These are phyloP conservation scores for Polyporus arcularius DNA, from an alignment of 768 basidiomycete species.

Conservation along the genomic window DNA sequence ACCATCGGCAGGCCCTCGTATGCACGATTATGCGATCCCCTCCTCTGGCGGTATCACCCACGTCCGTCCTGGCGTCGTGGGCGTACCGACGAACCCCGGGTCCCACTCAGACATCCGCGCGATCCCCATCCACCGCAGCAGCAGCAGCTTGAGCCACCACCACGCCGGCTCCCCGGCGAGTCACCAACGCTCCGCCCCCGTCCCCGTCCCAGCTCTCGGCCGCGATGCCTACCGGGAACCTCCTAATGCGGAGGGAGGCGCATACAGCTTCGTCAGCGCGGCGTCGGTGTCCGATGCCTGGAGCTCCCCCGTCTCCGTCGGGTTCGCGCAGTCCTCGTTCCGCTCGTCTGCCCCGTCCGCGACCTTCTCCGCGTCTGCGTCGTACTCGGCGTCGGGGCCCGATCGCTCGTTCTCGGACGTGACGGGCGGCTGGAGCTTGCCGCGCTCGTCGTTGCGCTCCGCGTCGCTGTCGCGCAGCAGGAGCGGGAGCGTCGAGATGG, in stretches of 20 bases:
- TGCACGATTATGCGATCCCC: conserved; percentile 67
- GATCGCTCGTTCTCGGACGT: conserved; percentile 26
- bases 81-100: conserved; percentile 34
- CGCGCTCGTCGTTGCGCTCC: conserved; percentile 49
- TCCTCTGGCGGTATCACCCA: conserved; percentile 50
- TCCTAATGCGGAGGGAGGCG: conserved; percentile 26
- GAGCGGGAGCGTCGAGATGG: conserved; percentile 36
- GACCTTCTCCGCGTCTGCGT: conserved; percentile 17
- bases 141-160: background rate
- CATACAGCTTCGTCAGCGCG: conserved; percentile 27
- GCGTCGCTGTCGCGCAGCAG: conserved; percentile 39
- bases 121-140: background rate
- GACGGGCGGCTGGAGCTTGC: conserved; percentile 52
- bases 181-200: conserved; percentile 33
- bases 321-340: conserved; percentile 23
- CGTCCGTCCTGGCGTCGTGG: conserved; percentile 58
- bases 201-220: conserved; percentile 33
- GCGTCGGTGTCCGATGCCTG: conserved; percentile 35
- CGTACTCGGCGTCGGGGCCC: conserved; percentile 21
- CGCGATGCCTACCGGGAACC: conserved; percentile 31
- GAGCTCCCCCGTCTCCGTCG: conserved; percentile 25
- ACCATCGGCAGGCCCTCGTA: conserved; percentile 49
- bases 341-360: conserved; percentile 18
- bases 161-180: conserved; percentile 1
- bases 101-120: background rate